A percentile compares a stretch with the other conserved stretches of the same genome.
These are phyloP conservation scores for Polygonum maritimum DNA, from an alignment of 148 eudicot genomes.

Conservation along the genomic window DNA sequence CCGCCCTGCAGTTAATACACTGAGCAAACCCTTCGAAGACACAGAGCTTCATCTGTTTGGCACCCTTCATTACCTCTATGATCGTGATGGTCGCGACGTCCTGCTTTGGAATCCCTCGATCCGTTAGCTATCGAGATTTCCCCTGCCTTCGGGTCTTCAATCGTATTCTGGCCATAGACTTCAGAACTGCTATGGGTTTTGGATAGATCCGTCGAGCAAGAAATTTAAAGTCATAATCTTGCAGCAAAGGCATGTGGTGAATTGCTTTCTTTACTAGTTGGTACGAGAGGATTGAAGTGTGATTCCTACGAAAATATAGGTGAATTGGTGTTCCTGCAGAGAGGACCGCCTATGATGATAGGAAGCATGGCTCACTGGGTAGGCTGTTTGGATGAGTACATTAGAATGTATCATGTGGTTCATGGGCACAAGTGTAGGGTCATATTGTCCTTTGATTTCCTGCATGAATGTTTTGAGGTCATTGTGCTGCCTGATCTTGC, in stretches of 20 bases:
- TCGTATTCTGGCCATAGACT: neutral
- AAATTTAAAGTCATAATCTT: neutral
- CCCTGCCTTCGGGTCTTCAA: neutral
- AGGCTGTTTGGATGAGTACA: neutral
- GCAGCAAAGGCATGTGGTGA: neutral
- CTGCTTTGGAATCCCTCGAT: neutral
- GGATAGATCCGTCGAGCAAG: constrained; percentile 1
- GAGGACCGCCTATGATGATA: neutral
- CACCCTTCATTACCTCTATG: neutral
- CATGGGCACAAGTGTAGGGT: neutral
- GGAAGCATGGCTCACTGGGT: neutral
- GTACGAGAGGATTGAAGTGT: neutral
- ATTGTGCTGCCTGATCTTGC: neutral
- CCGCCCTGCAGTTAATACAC: neutral
- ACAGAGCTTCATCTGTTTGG: neutral
- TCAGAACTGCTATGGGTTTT: neutral
- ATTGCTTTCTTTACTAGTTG: neutral
- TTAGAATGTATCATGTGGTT: neutral
- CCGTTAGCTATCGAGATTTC: neutral
- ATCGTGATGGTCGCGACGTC: neutral
- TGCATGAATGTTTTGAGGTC: neutral
- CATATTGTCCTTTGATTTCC: neutral
- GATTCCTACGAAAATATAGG: neutral
- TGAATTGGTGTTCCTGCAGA: neutral
- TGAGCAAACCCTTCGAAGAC: neutral